phyloP scores from a whole-genome alignment of 257 asterid genomes.

The Forsythia suspensa region DNA sequence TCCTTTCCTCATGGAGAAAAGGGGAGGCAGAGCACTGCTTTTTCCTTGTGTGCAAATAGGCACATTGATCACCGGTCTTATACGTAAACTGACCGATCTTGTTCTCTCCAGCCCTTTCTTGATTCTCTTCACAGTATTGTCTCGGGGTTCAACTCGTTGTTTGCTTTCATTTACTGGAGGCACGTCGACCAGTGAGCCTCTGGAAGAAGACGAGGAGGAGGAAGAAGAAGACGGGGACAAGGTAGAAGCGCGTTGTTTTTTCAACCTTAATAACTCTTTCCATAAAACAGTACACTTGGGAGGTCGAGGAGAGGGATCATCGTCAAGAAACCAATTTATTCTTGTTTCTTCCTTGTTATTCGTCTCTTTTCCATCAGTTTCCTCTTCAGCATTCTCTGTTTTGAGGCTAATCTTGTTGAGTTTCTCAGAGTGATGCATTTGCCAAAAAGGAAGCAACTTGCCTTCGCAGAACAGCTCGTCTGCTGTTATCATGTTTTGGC shows the following conservation, averaged over 20 bases:
- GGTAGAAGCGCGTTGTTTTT: constrained; percentile 52
- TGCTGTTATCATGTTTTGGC: constrained; percentile 57
- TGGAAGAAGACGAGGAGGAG: constrained; percentile 34
- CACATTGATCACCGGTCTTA: constrained; percentile 73
- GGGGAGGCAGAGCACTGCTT: constrained; percentile 52
- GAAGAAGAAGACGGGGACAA: constrained; percentile 49
- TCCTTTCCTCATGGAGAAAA: constrained; percentile 58
- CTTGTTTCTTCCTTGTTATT: constrained; percentile 42
- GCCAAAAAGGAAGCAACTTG: constrained; percentile 69
- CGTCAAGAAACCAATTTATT: constrained; percentile 71
- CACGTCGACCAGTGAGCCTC: constrained; percentile 26
- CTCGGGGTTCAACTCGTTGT: constrained; percentile 30
- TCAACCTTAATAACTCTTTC: constrained; percentile 77
- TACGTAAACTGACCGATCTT: constrained; percentile 48
- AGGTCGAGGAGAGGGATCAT: constrained; percentile 93
- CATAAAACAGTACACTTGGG: constrained; percentile 87
- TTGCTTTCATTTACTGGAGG: constrained; percentile 30
- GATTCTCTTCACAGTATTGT: constrained; percentile 46
- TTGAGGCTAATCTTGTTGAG: constrained; percentile 48
- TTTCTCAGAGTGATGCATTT: constrained; percentile 54
- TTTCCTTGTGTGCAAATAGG: constrained; percentile 67
- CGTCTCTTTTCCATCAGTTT: not conserved
- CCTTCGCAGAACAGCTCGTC: constrained; percentile 78
- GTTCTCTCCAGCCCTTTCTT: constrained; percentile 75
- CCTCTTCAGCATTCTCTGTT: constrained; percentile 24